Conservation (phyloP, 1,284 basidiomycete genomes). For the Entoloma clypeatum region DNA sequence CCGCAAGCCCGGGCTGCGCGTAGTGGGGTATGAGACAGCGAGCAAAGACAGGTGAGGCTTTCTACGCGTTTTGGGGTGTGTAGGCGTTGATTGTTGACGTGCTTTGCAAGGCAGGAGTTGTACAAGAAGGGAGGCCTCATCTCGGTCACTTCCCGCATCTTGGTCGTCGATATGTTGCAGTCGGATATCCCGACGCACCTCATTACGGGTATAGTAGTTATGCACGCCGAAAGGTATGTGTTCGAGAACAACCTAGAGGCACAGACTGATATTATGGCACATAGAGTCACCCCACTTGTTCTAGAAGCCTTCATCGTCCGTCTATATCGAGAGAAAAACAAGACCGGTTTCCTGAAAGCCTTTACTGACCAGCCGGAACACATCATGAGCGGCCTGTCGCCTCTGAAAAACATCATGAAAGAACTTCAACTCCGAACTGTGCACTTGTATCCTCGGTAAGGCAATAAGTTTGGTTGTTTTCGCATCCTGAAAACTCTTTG, state of each 20-base stretch:
- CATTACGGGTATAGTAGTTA: constrained; percentile 89
- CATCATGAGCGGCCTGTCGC: constrained; percentile 89
- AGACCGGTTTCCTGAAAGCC: constrained; percentile 90
- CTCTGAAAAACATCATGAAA: constrained; percentile 89
- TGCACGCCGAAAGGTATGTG: constrained; percentile 85
- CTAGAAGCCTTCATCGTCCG: constrained; percentile 90
- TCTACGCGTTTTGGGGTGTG: background rate
- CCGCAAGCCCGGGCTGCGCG: constrained; percentile 78
- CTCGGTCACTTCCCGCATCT: constrained; percentile 90
- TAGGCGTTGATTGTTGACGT: constrained; percentile 1
- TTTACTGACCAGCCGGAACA: constrained; percentile 96
- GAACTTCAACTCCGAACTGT: constrained; percentile 87
- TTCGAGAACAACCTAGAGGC: background rate
- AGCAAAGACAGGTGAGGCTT: constrained; percentile 71
- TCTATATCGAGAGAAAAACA: constrained; percentile 84
- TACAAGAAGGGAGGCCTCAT: constrained; percentile 89
- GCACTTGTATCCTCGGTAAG: constrained; percentile 89
- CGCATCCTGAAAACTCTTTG: background rate
- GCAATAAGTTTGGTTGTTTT: background rate
- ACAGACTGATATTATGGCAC: constrained; percentile 2
- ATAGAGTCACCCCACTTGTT: constrained; percentile 79
- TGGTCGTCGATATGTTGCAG: constrained; percentile 94
- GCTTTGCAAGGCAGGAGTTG: constrained; percentile 64
- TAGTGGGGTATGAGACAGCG: constrained; percentile 81
- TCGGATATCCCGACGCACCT: constrained; percentile 80